phyloP scores from a whole-genome alignment of 345 rosid genomes.

The Camelina neglecta region DNA sequence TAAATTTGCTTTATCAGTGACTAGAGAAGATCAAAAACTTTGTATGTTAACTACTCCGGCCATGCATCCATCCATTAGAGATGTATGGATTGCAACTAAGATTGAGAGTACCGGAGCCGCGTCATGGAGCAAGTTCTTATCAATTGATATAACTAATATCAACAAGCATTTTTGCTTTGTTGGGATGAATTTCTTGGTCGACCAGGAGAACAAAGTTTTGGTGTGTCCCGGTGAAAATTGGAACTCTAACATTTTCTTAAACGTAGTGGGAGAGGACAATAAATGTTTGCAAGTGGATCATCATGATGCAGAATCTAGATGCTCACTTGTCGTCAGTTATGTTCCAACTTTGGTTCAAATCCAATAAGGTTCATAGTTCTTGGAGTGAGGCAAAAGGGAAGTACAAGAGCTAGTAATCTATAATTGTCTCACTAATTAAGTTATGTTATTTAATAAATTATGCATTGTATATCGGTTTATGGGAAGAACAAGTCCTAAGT shows the following conservation, averaged over 20 bases:
- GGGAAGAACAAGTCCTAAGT: too few relatives aligned
- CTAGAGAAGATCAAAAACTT: constrained; percentile 5
- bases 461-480: too few relatives aligned
- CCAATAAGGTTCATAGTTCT: background rate
- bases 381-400: background rate
- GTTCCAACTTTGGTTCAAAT: constrained; percentile 19
- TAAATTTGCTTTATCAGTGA: background rate
- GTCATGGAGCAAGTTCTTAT: constrained; percentile 1
- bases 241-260: background rate
- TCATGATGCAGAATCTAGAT: background rate
- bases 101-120: background rate
- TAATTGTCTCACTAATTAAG: background rate
- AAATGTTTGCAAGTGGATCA: background rate
- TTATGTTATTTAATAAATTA: too few relatives aligned
- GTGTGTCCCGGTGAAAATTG: background rate
- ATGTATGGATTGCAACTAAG: constrained; percentile 13
- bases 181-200: constrained; percentile 2
- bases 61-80: too few relatives aligned
- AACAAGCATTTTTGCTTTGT: background rate
- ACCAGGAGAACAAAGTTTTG: background rate
- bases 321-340: background rate
- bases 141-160: too few relatives aligned
- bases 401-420: background rate
- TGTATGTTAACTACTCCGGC: background rate
- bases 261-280: constrained; percentile 5